Percentiles rank a stretch among this genome's conserved stretches.
These are phyloP conservation scores for Aspergillus brasiliensis DNA, from an alignment of 2,329 filamentous ascomycete species.

Conservation along the genomic window DNA sequence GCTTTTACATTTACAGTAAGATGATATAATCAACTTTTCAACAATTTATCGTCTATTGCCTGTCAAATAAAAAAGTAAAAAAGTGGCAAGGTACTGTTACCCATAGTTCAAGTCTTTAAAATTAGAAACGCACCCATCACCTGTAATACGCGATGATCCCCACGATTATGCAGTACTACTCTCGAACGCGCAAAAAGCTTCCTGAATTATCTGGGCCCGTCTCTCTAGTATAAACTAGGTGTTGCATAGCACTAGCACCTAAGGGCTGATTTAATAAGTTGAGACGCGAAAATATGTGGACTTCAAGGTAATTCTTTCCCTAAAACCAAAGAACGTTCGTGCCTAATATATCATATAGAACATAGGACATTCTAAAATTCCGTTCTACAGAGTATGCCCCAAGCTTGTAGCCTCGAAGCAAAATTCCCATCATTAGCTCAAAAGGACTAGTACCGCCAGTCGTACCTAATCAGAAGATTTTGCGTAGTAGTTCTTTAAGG, in stretches of 20 bases:
- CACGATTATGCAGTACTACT: neutral
- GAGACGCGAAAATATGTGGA: neutral
- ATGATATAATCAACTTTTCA: no score
- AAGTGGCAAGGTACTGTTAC: no score
- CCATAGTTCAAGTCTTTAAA: no score
- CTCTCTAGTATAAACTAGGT: neutral
- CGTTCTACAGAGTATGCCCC: neutral
- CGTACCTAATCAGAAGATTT: conserved; percentile 10
- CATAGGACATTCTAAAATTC: neutral
- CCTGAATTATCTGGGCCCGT: neutral
- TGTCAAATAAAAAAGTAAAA: no score
- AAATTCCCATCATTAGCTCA: neutral
- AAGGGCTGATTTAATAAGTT: neutral
- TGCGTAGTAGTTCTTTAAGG: conserved; percentile 15
- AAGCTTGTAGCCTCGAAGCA: neutral
- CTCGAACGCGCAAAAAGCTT: neutral
- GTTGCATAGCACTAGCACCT: neutral
- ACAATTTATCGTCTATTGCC: no score
- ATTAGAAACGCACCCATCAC: no score
- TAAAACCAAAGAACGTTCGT: neutral
- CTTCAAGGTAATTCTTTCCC: neutral
- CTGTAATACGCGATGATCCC: neutral
- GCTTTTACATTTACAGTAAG: no score
- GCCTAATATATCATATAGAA: neutral
- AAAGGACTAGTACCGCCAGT: neutral